Evolutionary conservation across 2,329 filamentous ascomycete species (phyloP).

Genomic region (Paecilomyces sp.): DNA sequence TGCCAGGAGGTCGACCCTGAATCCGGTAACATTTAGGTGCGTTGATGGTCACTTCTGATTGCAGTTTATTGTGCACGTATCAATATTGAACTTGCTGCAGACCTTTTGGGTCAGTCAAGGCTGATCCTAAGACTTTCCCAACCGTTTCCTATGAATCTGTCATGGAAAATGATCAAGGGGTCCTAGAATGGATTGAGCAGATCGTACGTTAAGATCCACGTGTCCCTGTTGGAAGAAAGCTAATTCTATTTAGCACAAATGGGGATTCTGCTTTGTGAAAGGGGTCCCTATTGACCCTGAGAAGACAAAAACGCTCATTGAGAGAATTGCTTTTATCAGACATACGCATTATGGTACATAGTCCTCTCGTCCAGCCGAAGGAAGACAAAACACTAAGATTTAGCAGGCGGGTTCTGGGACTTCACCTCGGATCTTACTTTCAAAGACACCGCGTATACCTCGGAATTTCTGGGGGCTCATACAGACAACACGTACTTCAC

Average conservation of each 20-base stretch:
- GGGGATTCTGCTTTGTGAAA: slow-evolving; percentile 73
- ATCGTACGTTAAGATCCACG: slow-evolving; percentile 39
- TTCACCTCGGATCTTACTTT: slow-evolving; percentile 83
- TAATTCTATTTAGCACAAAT: slow-evolving; percentile 45
- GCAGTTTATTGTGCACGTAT: neutral
- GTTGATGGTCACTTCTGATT: slow-evolving; percentile 9
- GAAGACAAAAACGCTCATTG: slow-evolving; percentile 66
- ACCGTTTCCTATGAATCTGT: slow-evolving; percentile 54
- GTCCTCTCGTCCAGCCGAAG: neutral
- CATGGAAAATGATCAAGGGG: slow-evolving; percentile 49
- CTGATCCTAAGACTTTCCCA: slow-evolving; percentile 44
- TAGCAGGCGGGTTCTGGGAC: slow-evolving; percentile 63
- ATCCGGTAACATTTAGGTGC: slow-evolving; percentile 13
- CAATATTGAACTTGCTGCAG: slow-evolving; percentile 12
- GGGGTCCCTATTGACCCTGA: slow-evolving; percentile 61
- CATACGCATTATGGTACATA: slow-evolving; percentile 82
- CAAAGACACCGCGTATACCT: slow-evolving; percentile 89
- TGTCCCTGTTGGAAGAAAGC: neutral
- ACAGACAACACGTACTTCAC: slow-evolving; percentile 96
- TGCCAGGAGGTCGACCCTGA: slow-evolving; percentile 17
- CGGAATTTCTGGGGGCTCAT: slow-evolving; percentile 71
- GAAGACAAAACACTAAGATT: slow-evolving; percentile 4
- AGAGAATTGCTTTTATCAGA: slow-evolving; percentile 78
- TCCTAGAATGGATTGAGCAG: slow-evolving; percentile 56
- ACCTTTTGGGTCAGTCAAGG: slow-evolving; percentile 30